Evolutionary conservation across 371 early-diverging fungal species (phyloP).

Genomic region (Circinella umbellata): DNA sequence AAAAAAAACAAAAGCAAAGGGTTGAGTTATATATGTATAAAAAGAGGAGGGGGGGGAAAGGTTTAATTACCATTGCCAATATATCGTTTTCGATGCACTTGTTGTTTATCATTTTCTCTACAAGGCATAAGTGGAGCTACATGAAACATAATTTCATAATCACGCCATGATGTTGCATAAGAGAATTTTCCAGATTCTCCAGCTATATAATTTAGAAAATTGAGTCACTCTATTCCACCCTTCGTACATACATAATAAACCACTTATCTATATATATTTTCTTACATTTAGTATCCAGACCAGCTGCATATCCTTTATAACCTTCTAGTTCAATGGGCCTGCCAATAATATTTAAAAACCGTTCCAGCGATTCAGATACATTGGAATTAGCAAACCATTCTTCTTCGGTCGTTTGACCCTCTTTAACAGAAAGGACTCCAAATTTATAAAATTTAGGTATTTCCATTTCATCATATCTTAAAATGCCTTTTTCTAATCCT

Average conservation of each 20-base stretch:
- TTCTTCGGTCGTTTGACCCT: constrained; percentile 76
- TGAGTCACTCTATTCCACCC: too few species aligned
- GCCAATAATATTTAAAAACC: constrained; percentile 75
- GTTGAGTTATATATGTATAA: too few species aligned
- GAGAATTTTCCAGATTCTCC: constrained; percentile 80
- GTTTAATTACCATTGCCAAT: constrained; percentile 73
- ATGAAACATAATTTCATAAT: constrained; percentile 89
- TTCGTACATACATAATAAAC: too few species aligned
- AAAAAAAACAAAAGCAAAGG: not conserved
- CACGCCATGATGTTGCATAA: constrained; percentile 77
- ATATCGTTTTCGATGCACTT: constrained; percentile 84
- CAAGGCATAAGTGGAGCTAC: constrained; percentile 80
- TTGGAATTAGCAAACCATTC: constrained; percentile 76
- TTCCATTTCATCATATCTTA: constrained; percentile 62
- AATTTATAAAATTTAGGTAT: constrained; percentile 82
- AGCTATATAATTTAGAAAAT: too few species aligned
- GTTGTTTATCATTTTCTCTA: constrained; percentile 71
- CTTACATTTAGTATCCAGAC: constrained; percentile 79
- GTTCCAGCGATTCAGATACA: constrained; percentile 61
- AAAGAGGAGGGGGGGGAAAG: too few species aligned
- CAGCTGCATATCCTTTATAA: constrained; percentile 83
- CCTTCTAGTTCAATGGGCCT: constrained; percentile 73
- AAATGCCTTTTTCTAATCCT: constrained; percentile 62
- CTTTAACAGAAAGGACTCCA: constrained; percentile 70
- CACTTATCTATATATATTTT: too few species aligned